phyloP scores from a whole-genome alignment of 176 grass and related monocot species.

The Carex cristatella region DNA sequence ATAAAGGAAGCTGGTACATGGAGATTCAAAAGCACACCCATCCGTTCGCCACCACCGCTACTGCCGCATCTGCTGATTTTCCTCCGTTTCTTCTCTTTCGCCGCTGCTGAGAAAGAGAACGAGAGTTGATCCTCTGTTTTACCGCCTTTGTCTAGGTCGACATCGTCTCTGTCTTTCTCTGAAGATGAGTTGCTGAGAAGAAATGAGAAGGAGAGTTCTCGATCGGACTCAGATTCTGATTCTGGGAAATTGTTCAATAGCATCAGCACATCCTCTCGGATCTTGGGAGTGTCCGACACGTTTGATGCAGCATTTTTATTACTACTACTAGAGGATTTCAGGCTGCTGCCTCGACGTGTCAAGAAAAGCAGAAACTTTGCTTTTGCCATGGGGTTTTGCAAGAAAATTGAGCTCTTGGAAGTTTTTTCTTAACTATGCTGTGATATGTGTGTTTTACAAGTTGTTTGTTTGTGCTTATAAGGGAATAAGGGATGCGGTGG shows the following conservation, averaged over 20 bases:
- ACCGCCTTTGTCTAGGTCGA: not conserved
- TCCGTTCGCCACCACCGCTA: not conserved
- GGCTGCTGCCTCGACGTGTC: not conserved
- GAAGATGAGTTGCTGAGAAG: conserved; percentile 17
- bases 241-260: conserved; percentile 22
- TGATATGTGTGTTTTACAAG: not conserved
- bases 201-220: conserved; percentile 30
- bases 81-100: conserved; percentile 9
- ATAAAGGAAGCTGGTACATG: conserved; percentile 9
- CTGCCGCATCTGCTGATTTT: not conserved
- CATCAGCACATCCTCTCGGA: conserved; percentile 11
- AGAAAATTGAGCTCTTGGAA: not conserved
- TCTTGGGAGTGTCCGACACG: not conserved
- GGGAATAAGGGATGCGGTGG: not conserved
- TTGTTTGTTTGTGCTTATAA: not conserved
- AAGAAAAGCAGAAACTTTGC: not conserved
- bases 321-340: conserved; percentile 5
- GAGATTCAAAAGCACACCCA: conserved; percentile 32
- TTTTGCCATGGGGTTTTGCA: not conserved
- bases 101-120: too few relatives aligned
- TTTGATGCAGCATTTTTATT: not conserved
- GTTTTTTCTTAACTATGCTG: not conserved
- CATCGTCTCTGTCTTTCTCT: not conserved
- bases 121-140: not conserved
- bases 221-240: conserved; percentile 9